Evolutionary conservation across 352 stramenopile species (phyloP).

Genomic region (Pythium vanterpoolii): DNA sequence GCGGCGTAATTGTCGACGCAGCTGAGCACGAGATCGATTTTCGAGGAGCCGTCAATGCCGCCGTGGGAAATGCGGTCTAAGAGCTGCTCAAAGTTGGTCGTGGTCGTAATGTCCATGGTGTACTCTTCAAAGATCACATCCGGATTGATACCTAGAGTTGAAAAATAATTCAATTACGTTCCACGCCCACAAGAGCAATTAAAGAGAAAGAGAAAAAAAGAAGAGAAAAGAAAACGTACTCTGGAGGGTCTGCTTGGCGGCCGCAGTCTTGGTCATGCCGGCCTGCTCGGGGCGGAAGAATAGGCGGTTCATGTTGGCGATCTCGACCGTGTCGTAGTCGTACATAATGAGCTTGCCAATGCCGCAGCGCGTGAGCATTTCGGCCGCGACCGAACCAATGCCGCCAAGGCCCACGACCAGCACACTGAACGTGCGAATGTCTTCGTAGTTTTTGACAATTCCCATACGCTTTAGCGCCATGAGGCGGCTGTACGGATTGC

Average conservation of each 20-base stretch:
- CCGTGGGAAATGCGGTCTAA: conserved; percentile 73
- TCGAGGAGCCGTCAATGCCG: conserved; percentile 45
- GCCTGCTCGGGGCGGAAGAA: conserved; percentile 89
- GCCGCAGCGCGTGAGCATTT: conserved; percentile 90
- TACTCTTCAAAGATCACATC: conserved; percentile 88
- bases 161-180: neutral
- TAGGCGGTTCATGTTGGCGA: conserved; percentile 91
- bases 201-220: neutral
- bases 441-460: conserved; percentile 88
- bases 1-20: conserved; percentile 91
- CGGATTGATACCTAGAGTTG: conserved; percentile 81
- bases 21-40: conserved; percentile 82
- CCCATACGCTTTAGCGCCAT: conserved; percentile 91
- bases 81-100: conserved; percentile 82
- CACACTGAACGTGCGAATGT: conserved; percentile 79
- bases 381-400: conserved; percentile 82
- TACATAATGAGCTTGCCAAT: conserved; percentile 90
- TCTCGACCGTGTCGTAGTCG: conserved; percentile 89
- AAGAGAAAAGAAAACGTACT: conserved; percentile 31
- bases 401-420: conserved; percentile 83
- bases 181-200: neutral
- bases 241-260: conserved; percentile 82
- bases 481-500: conserved; percentile 87
- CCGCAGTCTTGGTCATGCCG: conserved; percentile 84
- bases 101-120: conserved; percentile 86